Evolutionary conservation across 495 filamentous ascomycete species (phyloP).

Genomic region (Baudoinia panamericana): DNA sequence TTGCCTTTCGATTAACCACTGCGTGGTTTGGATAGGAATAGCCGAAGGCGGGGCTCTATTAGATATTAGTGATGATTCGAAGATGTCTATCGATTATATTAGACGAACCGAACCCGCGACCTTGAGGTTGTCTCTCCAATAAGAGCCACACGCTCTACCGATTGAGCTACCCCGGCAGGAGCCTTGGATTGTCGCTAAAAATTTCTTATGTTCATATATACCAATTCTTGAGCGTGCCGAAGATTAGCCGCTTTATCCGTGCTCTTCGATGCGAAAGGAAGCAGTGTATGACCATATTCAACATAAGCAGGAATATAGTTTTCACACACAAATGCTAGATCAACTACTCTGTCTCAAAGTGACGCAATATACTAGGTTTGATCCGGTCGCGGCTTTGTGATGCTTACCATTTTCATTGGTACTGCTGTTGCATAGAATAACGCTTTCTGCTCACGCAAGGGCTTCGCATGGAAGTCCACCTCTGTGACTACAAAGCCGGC

Average conservation of each 20-base stretch:
- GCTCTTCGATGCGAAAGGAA: too few relatives aligned
- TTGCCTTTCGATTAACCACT: too few relatives aligned
- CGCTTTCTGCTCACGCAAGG: constrained; percentile 16
- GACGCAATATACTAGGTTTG: too few relatives aligned
- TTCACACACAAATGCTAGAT: not conserved
- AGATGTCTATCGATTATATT: not conserved
- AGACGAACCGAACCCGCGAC: constrained; percentile 11
- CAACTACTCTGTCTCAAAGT: too few relatives aligned
- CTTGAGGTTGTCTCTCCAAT: constrained; percentile 8
- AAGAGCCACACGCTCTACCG: constrained; percentile 17
- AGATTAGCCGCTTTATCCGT: too few relatives aligned
- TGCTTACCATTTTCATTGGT: constrained; percentile 16
- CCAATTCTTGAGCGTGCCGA: too few relatives aligned
- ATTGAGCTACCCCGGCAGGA: constrained; percentile 14
- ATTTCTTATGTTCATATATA: not conserved
- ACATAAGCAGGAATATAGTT: too few relatives aligned
- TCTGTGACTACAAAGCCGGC: constrained; percentile 14
- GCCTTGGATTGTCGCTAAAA: too few relatives aligned
- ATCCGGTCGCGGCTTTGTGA: constrained; percentile 8
- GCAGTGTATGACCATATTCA: too few relatives aligned
- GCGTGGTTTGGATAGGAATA: constrained; percentile 9
- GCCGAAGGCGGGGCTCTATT: constrained; percentile 14
- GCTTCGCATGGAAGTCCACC: constrained; percentile 10
- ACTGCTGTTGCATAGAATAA: constrained; percentile 19
- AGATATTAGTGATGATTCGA: not conserved